Percentiles rank a stretch among this genome's conserved stretches.
Conservation (phyloP, 306 rosid species). For the Trifolium pratense region DNA sequence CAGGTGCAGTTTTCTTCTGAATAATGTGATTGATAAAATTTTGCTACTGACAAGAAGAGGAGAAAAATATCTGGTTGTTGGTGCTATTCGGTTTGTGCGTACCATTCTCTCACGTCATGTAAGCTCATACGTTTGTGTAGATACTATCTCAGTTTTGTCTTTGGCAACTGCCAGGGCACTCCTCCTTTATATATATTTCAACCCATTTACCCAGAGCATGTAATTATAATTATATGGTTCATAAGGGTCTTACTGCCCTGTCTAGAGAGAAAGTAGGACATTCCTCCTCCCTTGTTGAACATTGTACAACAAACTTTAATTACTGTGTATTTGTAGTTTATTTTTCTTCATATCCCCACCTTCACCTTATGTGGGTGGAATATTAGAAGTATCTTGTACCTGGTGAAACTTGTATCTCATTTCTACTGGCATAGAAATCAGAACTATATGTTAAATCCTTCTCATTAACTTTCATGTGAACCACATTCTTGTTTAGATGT, state of each 20-base stretch:
- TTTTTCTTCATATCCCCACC: constrained; percentile 19
- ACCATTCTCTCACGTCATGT: constrained; percentile 88
- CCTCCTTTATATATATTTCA: neutral
- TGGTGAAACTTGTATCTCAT: constrained; percentile 19
- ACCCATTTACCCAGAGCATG: neutral
- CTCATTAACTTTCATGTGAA: neutral
- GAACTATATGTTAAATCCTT: constrained; percentile 6
- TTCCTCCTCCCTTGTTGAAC: neutral
- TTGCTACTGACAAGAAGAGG: constrained; percentile 74
- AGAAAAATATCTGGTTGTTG: constrained; percentile 88
- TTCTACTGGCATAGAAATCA: constrained; percentile 9
- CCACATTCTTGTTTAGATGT: constrained; percentile 5
- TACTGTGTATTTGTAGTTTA: neutral
- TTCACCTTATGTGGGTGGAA: constrained; percentile 20
- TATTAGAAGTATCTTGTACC: constrained; percentile 1
- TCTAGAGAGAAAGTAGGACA: constrained; percentile 4
- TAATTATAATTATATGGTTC: constrained; percentile 29
- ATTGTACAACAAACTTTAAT: constrained; percentile 10
- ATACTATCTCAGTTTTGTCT: constrained; percentile 8
- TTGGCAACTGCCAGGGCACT: constrained; percentile 2
- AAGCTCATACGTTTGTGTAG: constrained; percentile 44
- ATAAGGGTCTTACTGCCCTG: neutral
- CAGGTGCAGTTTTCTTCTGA: constrained; percentile 83
- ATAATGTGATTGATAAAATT: constrained; percentile 78
- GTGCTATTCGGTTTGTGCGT: constrained; percentile 93